These are phyloP conservation scores for Boeremia lycopersici DNA, from an alignment of 2,329 filamentous ascomycete genomes.

Conservation along the genomic window DNA sequence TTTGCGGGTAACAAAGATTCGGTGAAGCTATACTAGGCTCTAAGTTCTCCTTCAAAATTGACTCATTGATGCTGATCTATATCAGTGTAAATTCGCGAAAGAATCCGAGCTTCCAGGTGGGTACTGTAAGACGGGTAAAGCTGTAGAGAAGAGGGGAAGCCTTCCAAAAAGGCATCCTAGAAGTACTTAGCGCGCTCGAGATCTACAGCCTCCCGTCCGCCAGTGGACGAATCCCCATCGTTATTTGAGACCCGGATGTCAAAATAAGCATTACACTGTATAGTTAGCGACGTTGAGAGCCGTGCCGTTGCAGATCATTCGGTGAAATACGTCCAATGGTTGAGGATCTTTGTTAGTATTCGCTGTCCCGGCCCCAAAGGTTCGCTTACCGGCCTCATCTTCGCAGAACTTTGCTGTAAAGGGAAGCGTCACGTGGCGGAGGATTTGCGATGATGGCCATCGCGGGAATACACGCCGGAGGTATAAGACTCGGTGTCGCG, in stretches of 20 bases:
- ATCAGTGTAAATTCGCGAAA: too few species aligned
- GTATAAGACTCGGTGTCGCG: conserved; percentile 6
- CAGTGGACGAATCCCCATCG: too few species aligned
- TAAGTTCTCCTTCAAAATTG: too few species aligned
- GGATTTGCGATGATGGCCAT: conserved; percentile 1
- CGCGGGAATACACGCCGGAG: not conserved
- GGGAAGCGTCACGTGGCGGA: conserved; percentile 8
- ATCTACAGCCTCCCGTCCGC: too few species aligned
- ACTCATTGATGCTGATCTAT: too few species aligned
- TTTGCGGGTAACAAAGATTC: too few species aligned
- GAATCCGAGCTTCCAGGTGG: too few species aligned
- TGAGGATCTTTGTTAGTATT: not conserved
- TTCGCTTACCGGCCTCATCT: conserved; percentile 7
- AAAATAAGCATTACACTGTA: not conserved
- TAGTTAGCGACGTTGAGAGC: not conserved
- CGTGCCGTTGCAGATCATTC: not conserved
- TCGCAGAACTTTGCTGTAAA: conserved; percentile 17
- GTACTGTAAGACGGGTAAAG: too few species aligned
- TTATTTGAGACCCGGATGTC: not conserved
- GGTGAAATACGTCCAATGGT: not conserved
- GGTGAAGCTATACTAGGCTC: too few species aligned
- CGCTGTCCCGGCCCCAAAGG: conserved; percentile 2
- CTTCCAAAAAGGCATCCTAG: too few species aligned
- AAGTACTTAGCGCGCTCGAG: too few species aligned
- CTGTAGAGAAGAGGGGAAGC: too few species aligned